Conservation (phyloP, 305 asterid species). For the Rubia peregrina region DNA sequence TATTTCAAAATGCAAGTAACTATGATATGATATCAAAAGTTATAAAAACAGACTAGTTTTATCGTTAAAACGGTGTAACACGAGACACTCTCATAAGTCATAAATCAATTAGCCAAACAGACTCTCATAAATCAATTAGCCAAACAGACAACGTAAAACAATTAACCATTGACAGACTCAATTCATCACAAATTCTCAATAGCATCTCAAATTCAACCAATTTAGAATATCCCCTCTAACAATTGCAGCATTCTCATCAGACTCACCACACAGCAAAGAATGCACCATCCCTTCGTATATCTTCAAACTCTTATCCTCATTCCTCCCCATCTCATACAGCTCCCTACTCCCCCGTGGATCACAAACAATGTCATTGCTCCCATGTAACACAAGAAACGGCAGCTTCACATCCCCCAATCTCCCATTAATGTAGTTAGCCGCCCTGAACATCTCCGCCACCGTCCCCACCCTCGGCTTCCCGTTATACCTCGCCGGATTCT, state of each 20-base stretch:
- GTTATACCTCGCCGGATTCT: constrained; percentile 66
- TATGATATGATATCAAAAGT: no score
- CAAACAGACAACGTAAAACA: no score
- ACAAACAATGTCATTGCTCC: constrained; percentile 74
- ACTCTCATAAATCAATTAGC: no score
- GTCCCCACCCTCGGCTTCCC: constrained; percentile 91
- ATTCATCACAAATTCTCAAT: no score
- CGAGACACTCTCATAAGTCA: no score
- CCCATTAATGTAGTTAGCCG: constrained; percentile 53
- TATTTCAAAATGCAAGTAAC: no score
- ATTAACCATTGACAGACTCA: no score
- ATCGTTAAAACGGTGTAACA: no score
- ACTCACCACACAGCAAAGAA: constrained; percentile 77
- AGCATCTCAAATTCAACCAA: constrained; percentile 62
- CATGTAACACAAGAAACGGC: constrained; percentile 68
- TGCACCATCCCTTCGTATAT: constrained; percentile 91
- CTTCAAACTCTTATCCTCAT: constrained; percentile 61
- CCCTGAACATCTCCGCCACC: constrained; percentile 60
- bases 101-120: no score
- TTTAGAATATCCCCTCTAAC: constrained; percentile 58
- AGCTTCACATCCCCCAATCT: constrained; percentile 52
- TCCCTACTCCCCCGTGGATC: constrained; percentile 80
- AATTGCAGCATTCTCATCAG: constrained; percentile 65
- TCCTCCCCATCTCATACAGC: constrained; percentile 53
- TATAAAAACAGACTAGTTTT: no score